phyloP scores from a whole-genome alignment of 176 grass and related monocot species.

The Miscanthus lutarioriparius region DNA sequence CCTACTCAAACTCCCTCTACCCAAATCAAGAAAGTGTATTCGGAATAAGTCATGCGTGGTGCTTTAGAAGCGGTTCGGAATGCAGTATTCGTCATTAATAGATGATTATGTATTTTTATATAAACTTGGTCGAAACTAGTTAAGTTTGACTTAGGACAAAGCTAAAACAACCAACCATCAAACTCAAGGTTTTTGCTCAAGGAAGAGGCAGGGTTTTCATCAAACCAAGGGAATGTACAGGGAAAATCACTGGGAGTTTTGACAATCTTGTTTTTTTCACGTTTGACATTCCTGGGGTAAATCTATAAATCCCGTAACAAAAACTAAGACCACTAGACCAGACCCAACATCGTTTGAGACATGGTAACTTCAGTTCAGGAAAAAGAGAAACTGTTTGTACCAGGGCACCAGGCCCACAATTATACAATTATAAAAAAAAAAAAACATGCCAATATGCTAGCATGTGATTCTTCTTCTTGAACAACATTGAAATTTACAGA shows the following conservation, averaged over 20 bases:
- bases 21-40: too few species aligned
- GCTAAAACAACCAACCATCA: neutral
- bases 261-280: neutral
- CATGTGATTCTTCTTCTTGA: conserved; percentile 6
- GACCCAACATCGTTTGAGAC: neutral
- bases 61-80: too few species aligned
- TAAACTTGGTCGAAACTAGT: too few species aligned
- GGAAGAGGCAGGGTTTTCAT: neutral
- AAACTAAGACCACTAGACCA: neutral
- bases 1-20: too few species aligned
- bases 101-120: too few species aligned
- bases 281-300: neutral
- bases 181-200: neutral
- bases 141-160: neutral
- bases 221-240: neutral
- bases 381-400: neutral
- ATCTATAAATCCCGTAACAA: neutral
- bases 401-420: neutral
- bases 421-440: neutral
- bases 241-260: neutral
- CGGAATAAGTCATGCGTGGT: too few species aligned
- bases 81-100: too few species aligned
- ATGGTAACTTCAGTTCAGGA: neutral
- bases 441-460: neutral
- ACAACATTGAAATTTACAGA: conserved; percentile 36